Evolutionary conservation across 495 filamentous ascomycete genomes (phyloP).

Genomic region (Immersiella caudata): DNA sequence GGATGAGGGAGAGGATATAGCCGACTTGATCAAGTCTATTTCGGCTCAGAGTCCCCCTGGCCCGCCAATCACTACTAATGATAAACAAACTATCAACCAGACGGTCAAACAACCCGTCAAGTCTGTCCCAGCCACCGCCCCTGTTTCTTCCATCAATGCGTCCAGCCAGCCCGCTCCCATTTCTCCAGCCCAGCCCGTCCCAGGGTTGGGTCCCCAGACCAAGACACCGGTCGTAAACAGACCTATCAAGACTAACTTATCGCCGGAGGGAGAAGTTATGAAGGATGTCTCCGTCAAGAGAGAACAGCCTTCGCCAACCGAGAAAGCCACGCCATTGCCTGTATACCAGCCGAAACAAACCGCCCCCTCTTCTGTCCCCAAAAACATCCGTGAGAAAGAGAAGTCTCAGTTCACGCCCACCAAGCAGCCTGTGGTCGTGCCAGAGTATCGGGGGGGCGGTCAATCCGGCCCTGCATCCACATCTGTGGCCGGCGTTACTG

Average conservation of each 20-base stretch:
- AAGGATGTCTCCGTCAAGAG: not conserved
- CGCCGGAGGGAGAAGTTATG: too few species aligned
- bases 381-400: not conserved
- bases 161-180: too few species aligned
- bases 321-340: not conserved
- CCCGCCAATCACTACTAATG: not conserved
- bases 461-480: too few species aligned
- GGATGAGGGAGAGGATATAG: not conserved
- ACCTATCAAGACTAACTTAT: not conserved
- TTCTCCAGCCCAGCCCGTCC: too few species aligned
- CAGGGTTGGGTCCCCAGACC: too few species aligned
- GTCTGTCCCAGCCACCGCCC: too few species aligned
- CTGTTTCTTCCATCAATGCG: too few species aligned
- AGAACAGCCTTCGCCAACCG: not conserved
- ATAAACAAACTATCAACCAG: not conserved
- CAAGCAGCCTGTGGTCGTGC: too few species aligned
- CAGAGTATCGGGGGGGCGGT: too few species aligned
- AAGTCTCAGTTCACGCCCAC: not conserved
- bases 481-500: too few species aligned
- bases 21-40: not conserved
- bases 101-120: too few species aligned
- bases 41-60: not conserved
- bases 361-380: not conserved
- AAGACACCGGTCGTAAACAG: not conserved
- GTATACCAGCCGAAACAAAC: not conserved